phyloP scores from a whole-genome alignment of 345 rosid species.

The Salix koriyanagi region DNA sequence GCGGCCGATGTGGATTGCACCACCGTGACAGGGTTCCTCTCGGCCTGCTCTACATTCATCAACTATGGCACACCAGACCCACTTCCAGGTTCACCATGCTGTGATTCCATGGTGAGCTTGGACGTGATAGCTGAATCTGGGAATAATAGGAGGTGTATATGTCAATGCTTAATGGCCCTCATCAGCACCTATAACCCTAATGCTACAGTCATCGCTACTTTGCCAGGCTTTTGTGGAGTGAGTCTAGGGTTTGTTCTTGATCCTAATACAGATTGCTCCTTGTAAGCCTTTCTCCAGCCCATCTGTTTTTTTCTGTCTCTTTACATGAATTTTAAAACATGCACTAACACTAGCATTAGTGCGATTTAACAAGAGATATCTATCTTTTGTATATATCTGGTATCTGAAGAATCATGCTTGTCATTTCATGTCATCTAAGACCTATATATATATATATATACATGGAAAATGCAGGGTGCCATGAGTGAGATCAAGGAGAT shows the following conservation, averaged over 20 bases:
- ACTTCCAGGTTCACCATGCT: conserved; percentile 27
- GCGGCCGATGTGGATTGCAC: conserved; percentile 40
- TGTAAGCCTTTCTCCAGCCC: conserved; percentile 24
- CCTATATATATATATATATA: neutral
- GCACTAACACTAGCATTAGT: neutral
- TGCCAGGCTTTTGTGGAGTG: conserved; percentile 75
- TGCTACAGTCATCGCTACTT: conserved; percentile 62
- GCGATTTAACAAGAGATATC: neutral
- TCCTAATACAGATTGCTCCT: conserved; percentile 63
- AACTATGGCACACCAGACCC: conserved; percentile 22
- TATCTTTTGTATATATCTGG: neutral
- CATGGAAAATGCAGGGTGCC: conserved; percentile 5
- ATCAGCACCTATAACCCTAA: conserved; percentile 35
- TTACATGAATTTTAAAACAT: neutral
- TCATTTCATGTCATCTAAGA: neutral
- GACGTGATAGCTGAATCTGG: conserved; percentile 7
- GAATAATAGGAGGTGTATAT: neutral
- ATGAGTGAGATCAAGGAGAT: neutral
- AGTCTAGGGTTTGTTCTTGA: conserved; percentile 58
- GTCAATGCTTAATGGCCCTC: conserved; percentile 23
- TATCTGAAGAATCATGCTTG: neutral
- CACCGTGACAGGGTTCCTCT: conserved; percentile 36
- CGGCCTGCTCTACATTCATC: conserved; percentile 23
- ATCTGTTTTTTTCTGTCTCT: neutral
- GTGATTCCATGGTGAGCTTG: conserved; percentile 22